Percentiles rank a stretch among this genome's conserved stretches.
These are phyloP conservation scores for Pseudocercospora vitis DNA, from an alignment of 2,329 filamentous ascomycete genomes.

Conservation along the genomic window DNA sequence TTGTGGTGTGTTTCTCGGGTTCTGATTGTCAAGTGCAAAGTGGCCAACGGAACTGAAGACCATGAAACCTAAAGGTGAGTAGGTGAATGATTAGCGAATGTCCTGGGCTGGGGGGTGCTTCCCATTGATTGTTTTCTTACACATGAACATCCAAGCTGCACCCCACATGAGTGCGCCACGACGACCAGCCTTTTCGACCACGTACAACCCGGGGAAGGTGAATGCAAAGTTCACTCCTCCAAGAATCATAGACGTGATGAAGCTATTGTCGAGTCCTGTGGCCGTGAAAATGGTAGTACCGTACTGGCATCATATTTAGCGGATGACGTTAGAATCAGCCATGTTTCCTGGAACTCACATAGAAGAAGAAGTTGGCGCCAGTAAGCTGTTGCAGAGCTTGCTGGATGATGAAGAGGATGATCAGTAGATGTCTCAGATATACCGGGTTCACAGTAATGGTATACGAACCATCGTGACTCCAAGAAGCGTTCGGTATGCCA, in stretches of 20 bases:
- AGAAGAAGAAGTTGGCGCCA: slow-evolving; percentile 63
- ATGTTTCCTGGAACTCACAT: too few relatives aligned
- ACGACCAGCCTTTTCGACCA: slow-evolving; percentile 50
- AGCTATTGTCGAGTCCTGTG: slow-evolving; percentile 42
- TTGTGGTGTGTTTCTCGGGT: slow-evolving; percentile 38
- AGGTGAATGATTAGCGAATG: too few relatives aligned
- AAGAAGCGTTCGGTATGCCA: slow-evolving; percentile 63
- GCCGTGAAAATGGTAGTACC: slow-evolving; percentile 48
- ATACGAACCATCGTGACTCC: slow-evolving; percentile 62
- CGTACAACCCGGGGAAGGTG: slow-evolving; percentile 49
- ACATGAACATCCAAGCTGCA: slow-evolving; percentile 54
- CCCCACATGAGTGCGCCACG: slow-evolving; percentile 48
- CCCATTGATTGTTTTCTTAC: too few relatives aligned
- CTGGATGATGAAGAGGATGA: slow-evolving; percentile 38
- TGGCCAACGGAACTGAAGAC: slow-evolving; percentile 51
- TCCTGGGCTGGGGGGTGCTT: too few relatives aligned
- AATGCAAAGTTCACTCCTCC: slow-evolving; percentile 51
- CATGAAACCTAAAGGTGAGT: too few relatives aligned
- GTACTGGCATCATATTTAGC: slow-evolving; percentile 53
- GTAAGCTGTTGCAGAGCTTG: slow-evolving; percentile 65
- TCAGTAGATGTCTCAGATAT: neutral
- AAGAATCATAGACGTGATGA: slow-evolving; percentile 51
- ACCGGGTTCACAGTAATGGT: slow-evolving; percentile 42
- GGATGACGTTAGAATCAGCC: neutral
- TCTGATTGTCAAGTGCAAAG: slow-evolving; percentile 42